A percentile compares a stretch with the other conserved stretches of the same genome.
Conservation (phyloP, 73 alveolate genomes). For the Uronychia setigera region DNA sequence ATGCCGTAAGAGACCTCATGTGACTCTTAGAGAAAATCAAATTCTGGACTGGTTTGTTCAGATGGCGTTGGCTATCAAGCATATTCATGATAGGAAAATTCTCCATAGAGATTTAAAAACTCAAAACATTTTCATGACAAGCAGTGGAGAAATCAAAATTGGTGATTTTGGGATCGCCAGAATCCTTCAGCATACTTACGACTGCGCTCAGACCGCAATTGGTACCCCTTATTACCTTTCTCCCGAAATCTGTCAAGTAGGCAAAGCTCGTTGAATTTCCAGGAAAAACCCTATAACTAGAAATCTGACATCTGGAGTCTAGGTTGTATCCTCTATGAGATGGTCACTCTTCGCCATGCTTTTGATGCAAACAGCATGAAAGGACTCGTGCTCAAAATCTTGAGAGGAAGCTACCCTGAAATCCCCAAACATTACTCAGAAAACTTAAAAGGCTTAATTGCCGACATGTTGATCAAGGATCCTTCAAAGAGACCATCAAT, state of each 20-base stretch:
- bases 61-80: constrained; percentile 89
- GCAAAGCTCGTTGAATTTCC: constrained; percentile 80
- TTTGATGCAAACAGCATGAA: constrained; percentile 98
- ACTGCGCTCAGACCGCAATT: constrained; percentile 77
- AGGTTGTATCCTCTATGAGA: constrained; percentile 98
- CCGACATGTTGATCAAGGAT: constrained; percentile 89
- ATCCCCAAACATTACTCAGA: constrained; percentile 75
- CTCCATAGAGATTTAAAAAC: constrained; percentile 73
- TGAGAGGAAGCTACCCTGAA: constrained; percentile 91
- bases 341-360: constrained; percentile 98
- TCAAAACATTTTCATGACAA: constrained; percentile 73
- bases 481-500: constrained; percentile 76
- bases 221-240: constrained; percentile 79
- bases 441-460: constrained; percentile 71
- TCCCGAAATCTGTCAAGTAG: constrained; percentile 90
- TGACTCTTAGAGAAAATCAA: constrained; percentile 67
- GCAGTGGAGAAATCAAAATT: constrained; percentile 61
- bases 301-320: constrained; percentile 78
- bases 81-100: constrained; percentile 87
- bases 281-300: constrained; percentile 98
- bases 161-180: constrained; percentile 93
- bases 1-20: not conserved
- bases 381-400: constrained; percentile 88
- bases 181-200: constrained; percentile 64
- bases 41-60: constrained; percentile 91